Evolutionary conservation across 1,284 basidiomycete genomes (phyloP), one percentile per base, ranked within the genome.

Genomic region (Papiliotrema fonsecae): DNA sequence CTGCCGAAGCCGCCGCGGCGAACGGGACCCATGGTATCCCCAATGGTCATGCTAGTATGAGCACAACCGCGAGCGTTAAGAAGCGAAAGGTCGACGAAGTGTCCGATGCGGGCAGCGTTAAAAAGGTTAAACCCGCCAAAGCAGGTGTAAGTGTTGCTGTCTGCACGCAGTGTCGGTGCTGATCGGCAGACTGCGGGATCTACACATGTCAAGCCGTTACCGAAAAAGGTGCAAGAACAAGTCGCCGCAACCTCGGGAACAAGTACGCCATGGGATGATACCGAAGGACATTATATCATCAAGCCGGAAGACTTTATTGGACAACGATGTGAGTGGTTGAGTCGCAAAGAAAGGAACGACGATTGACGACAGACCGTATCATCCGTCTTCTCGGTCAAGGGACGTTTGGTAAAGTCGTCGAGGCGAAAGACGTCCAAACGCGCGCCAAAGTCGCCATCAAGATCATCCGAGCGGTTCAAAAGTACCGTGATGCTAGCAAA

Each of bases 331-430:
- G 74, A 62, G 84, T 77, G 21, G 18, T 13, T 4, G 10, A 25
- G 28, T 43, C 27, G 32, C 38, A 44, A 31, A 51, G 21, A 26
- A 50, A n/a, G 13, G 50, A 50, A 35, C 45, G 50, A 47, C 43
- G 38, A 52, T 21, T 18, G 22, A 18, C 19, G 1, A 14, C 11
- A 92, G 90, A 93, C 80, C 87, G 87, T 54, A 97, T 94, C 48
- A 82, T 93, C 46, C 81, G 84, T 47, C 78, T 94, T 34, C 79
- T 99, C 3, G 96, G 96, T 16, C 96, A 98, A 76, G 96, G 96
- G 6, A 99, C 96, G 6, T 99, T 98, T 67, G 96, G 96, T 59
- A 99, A 98, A 74, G 96, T 99, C 25, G 93, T 98, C 47, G 90
- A 97, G 70, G 92, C 92, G 31, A 75, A 87, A 63, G 90, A 97